Evolutionary conservation across 176 grass and related monocot species (phyloP), one percentile per base, ranked within the genome.

Genomic region (Ensete glaucum): DNA sequence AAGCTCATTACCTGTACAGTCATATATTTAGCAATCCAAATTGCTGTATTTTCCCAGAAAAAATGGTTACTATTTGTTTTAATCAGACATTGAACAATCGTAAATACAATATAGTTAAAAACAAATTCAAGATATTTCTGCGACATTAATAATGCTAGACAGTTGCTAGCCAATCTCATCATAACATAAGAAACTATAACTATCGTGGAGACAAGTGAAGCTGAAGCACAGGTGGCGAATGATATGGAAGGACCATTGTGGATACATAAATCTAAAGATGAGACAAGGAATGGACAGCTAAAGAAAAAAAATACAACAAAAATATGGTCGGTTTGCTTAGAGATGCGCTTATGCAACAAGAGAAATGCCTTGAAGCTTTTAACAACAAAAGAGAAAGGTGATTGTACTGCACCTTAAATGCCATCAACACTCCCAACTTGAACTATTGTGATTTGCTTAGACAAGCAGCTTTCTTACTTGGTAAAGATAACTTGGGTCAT

Each of bases 1-100:
- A 77, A 88, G 69, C 53, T 91, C 88, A 74, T 99, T 99, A 77
- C 96, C 96, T 99, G 79, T 2, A 87, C 62, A 15, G 20, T n/a
- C 25, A 20, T 2, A 56, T n/a, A 69, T 79, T 69, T 15, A 69
- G 22, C 50, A 72, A 64, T 9, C 29, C 15, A 77, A 77, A 16
- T 19, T 24, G 48, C 1, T 8, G 22, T 19, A 62, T 64, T 1
- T 50, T 2, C 10, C 52, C 59, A 29, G 62, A 62, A 25, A 3
- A 65, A 26, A 20, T 12, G 34, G 34, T 43, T 43, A 6, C 23
- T 27, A 2, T 9, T 60, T 60, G 2, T 8, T 17, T 60, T 60
- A 7, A 60, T n/a, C 8, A 6, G 34, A 4, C 34, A 43, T 43
- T 19, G 2, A 60, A 7, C 13, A 21, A 60, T 60, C n/a, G 21